phyloP scores from a whole-genome alignment of 805 yeast species.

The Zygotorulaspora sp. region DNA sequence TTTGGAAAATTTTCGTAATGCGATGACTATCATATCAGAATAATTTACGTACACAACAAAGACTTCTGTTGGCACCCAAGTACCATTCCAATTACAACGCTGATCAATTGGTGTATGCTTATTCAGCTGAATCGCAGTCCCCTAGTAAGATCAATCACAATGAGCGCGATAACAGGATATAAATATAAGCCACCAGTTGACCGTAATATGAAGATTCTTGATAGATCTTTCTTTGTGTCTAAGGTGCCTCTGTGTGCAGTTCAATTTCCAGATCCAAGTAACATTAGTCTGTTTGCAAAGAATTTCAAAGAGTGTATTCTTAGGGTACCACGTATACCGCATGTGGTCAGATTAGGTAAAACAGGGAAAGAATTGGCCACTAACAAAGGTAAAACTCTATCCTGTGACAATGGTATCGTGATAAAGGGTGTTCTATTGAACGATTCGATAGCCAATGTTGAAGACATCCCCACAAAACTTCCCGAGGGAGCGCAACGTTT shows the following conservation, averaged over 20 bases:
- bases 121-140: neutral
- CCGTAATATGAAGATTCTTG: conserved; percentile 59
- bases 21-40: too few species aligned
- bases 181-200: conserved; percentile 59
- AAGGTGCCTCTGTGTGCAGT: conserved; percentile 64
- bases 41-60: too few species aligned
- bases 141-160: conserved; percentile 4
- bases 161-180: conserved; percentile 8
- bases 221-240: conserved; percentile 57
- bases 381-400: conserved; percentile 17
- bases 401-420: conserved; percentile 29
- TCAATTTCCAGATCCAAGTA: conserved; percentile 59
- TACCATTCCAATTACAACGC: too few species aligned
- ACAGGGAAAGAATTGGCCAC: conserved; percentile 12
- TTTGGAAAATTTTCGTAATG: conserved; percentile 17
- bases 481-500: conserved; percentile 42
- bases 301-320: conserved; percentile 56
- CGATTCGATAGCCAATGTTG: conserved; percentile 43
- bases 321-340: conserved; percentile 64
- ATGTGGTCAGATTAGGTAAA: conserved; percentile 47
- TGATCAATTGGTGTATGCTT: conserved; percentile 11
- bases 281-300: conserved; percentile 60
- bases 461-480: conserved; percentile 38
- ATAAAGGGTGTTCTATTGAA: conserved; percentile 50
- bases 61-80: too few species aligned